Percentiles rank a stretch among this genome's conserved stretches.
These are phyloP conservation scores for Sporisorium graminicola DNA, from an alignment of 1,284 basidiomycete species.

Conservation along the genomic window DNA sequence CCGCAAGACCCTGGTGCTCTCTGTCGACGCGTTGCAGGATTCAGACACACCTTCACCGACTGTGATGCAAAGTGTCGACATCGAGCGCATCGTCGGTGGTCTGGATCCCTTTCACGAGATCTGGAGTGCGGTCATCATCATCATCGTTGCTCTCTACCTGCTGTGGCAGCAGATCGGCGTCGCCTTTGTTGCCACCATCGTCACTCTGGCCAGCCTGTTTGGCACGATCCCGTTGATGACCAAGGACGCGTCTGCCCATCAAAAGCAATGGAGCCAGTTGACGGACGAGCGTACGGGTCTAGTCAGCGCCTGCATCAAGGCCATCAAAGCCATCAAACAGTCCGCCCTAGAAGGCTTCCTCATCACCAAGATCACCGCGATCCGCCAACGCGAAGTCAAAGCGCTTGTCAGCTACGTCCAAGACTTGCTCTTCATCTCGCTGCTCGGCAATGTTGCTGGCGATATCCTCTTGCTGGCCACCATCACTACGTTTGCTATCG, in stretches of 20 bases:
- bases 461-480: conserved; percentile 35
- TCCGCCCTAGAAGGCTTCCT: conserved; percentile 50
- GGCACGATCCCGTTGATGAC: conserved; percentile 37
- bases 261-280: conserved; percentile 42
- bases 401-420: conserved; percentile 5
- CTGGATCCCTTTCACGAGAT: conserved; percentile 46
- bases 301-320: conserved; percentile 30
- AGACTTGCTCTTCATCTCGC: conserved; percentile 11
- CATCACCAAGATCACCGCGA: conserved; percentile 23
- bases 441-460: conserved; percentile 8
- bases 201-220: conserved; percentile 29
- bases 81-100: conserved; percentile 51
- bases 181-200: conserved; percentile 47
- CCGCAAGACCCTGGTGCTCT: conserved; percentile 46
- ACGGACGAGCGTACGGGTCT: conserved; percentile 51
- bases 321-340: conserved; percentile 57
- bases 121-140: conserved; percentile 51
- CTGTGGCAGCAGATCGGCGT: conserved; percentile 46
- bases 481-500: conserved; percentile 33
- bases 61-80: conserved; percentile 51
- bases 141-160: conserved; percentile 47
- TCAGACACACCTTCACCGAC: conserved; percentile 33
- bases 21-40: conserved; percentile 36
- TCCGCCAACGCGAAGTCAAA: conserved; percentile 21
- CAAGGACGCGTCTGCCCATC: conserved; percentile 14